These are phyloP conservation scores for Exserohilum turcica DNA, from an alignment of 2,329 filamentous ascomycete genomes.

Conservation along the genomic window DNA sequence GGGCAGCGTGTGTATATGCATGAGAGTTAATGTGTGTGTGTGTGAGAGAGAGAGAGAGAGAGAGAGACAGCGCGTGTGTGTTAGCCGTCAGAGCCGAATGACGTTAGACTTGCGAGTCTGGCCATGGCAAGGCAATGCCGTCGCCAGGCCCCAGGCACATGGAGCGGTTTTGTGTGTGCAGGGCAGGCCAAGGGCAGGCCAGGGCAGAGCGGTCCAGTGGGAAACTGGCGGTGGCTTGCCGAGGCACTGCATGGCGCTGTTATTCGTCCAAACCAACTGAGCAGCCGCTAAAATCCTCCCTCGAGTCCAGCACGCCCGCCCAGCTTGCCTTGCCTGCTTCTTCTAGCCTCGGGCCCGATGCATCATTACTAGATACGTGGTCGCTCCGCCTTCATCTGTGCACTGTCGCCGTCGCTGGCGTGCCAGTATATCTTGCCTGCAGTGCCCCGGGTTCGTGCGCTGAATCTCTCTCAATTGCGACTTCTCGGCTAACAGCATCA, in stretches of 20 bases:
- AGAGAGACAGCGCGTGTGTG: too few species aligned
- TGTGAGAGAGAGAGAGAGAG: too few species aligned
- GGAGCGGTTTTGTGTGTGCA: too few species aligned
- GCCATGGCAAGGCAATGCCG: too few species aligned
- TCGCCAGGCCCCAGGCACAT: neutral
- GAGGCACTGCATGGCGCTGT: slow-evolving; percentile 26
- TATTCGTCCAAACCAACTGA: slow-evolving; percentile 23
- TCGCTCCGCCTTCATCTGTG: slow-evolving; percentile 18
- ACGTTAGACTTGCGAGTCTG: slow-evolving; percentile 26
- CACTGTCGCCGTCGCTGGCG: too few species aligned
- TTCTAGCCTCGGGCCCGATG: slow-evolving; percentile 30
- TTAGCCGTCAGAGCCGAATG: neutral
- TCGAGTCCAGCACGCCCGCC: slow-evolving; percentile 21
- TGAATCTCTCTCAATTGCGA: neutral
- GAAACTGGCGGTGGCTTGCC: slow-evolving; percentile 21
- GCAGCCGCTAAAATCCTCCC: slow-evolving; percentile 18
- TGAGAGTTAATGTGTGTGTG: too few species aligned
- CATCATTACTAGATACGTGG: slow-evolving; percentile 24
- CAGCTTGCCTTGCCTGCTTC: slow-evolving; percentile 25
- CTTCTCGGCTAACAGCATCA: neutral
- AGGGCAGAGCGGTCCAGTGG: slow-evolving; percentile 17
- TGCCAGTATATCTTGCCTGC: slow-evolving; percentile 8
- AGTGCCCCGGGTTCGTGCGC: slow-evolving; percentile 11
- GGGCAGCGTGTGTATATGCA: too few species aligned
- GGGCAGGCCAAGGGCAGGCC: too few species aligned